These are phyloP conservation scores for Fusarium sororula DNA, from an alignment of 2,329 filamentous ascomycete genomes.

Conservation along the genomic window DNA sequence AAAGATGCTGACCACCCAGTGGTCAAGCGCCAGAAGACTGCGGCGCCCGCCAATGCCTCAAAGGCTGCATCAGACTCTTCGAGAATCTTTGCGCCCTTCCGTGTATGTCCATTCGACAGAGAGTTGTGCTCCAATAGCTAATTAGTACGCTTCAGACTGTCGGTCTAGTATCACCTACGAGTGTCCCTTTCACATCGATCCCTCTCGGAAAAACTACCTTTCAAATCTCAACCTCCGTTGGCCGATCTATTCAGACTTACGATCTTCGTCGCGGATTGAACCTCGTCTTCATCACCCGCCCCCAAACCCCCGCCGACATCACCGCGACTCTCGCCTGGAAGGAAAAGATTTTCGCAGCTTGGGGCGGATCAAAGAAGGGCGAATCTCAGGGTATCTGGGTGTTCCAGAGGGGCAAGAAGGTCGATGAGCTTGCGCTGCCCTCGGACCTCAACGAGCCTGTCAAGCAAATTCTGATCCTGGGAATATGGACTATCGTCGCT, in stretches of 20 bases:
- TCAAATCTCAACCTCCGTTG: constrained; percentile 95
- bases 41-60: constrained; percentile 48
- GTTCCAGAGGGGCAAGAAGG: constrained; percentile 89
- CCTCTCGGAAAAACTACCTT: constrained; percentile 94
- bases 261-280: constrained; percentile 90
- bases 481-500: constrained; percentile 89
- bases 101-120: constrained; percentile 65
- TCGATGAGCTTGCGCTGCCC: constrained; percentile 77
- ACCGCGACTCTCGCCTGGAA: constrained; percentile 91
- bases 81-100: constrained; percentile 90
- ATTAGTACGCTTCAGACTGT: constrained; percentile 71
- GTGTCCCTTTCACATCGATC: constrained; percentile 88
- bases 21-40: constrained; percentile 78
- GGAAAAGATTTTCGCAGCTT: constrained; percentile 87
- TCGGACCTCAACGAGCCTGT: constrained; percentile 74
- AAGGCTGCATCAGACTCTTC: constrained; percentile 64
- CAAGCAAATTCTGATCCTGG: constrained; percentile 81
- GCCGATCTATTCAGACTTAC: constrained; percentile 91
- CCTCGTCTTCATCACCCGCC: constrained; percentile 90
- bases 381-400: constrained; percentile 81
- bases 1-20: constrained; percentile 69
- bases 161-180: constrained; percentile 89
- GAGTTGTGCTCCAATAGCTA: neutral
- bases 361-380: constrained; percentile 70
- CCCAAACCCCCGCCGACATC: constrained; percentile 85